Evolutionary conservation across 2,329 filamentous ascomycete species (phyloP).

Genomic region (Alternaria postmessia): DNA sequence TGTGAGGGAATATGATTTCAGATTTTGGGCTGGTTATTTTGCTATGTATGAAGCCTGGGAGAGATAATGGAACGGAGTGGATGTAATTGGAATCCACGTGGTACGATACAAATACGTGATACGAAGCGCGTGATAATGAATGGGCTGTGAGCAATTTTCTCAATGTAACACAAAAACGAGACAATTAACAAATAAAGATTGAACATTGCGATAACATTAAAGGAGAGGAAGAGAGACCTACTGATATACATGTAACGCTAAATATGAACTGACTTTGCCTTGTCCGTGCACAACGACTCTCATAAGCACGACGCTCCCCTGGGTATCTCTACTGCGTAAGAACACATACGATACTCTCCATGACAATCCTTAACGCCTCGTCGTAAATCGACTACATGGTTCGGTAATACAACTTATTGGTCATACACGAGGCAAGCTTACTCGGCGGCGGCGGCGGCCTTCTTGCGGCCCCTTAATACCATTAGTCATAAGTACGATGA

Average conservation of each 20-base stretch:
- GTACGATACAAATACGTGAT: background rate
- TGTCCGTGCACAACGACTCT: background rate
- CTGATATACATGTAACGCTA: background rate
- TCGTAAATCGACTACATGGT: background rate
- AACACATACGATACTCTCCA: background rate
- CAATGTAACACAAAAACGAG: background rate
- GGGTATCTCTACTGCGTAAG: slow-evolving; percentile 8
- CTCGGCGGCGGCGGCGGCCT: slow-evolving; percentile 29
- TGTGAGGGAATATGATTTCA: background rate
- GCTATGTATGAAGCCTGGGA: background rate
- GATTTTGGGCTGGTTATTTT: background rate
- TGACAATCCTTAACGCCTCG: slow-evolving; percentile 12
- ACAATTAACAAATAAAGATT: background rate
- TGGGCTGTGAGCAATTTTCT: background rate
- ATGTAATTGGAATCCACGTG: background rate
- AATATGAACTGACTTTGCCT: background rate
- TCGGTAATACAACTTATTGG: background rate
- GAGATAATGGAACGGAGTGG: background rate
- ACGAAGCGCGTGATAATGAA: background rate
- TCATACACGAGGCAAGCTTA: background rate
- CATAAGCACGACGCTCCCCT: background rate
- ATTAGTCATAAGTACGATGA: slow-evolving; percentile 12
- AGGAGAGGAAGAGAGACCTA: background rate
- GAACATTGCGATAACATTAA: background rate
- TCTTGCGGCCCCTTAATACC: slow-evolving; percentile 32